Percentiles rank a stretch among this genome's conserved stretches.
phyloP scores from a whole-genome alignment of 768 basidiomycete genomes.

The Boletus pseudopeckii region DNA sequence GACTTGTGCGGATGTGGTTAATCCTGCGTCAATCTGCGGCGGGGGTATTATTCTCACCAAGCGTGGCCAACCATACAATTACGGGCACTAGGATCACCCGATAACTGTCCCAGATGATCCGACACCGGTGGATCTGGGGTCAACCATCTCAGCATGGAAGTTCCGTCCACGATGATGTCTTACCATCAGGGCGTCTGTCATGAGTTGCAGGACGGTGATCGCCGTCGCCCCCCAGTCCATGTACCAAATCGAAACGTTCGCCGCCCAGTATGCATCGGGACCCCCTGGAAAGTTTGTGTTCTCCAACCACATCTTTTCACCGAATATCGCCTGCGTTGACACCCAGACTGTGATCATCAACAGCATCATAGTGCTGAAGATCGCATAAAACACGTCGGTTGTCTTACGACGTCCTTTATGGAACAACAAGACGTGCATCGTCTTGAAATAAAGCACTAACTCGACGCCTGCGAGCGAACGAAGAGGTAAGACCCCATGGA shows the following conservation, averaged over 20 bases:
- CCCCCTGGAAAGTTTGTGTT: slow-evolving; percentile 34
- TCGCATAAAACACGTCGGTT: slow-evolving; percentile 19
- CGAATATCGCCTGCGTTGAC: slow-evolving; percentile 28
- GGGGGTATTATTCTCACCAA: slow-evolving; percentile 18
- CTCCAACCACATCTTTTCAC: slow-evolving; percentile 37
- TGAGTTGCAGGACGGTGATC: slow-evolving; percentile 30
- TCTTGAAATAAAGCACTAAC: slow-evolving; percentile 24
- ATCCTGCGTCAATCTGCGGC: background rate
- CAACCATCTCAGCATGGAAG: background rate
- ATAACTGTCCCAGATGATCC: slow-evolving; percentile 29
- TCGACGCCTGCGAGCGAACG: slow-evolving; percentile 16
- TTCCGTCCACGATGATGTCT: background rate
- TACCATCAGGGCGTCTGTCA: slow-evolving; percentile 40
- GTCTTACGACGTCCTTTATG: background rate
- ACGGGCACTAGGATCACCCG: slow-evolving; percentile 17
- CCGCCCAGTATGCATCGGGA: slow-evolving; percentile 30
- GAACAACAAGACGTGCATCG: slow-evolving; percentile 19
- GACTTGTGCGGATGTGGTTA: slow-evolving; percentile 8
- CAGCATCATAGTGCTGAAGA: slow-evolving; percentile 28
- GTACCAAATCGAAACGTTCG: slow-evolving; percentile 28
- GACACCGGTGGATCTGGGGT: slow-evolving; percentile 38
- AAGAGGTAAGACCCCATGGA: background rate
- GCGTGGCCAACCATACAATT: slow-evolving; percentile 21
- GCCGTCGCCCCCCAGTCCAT: slow-evolving; percentile 30
- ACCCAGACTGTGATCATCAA: slow-evolving; percentile 34